Base-by-base conservation (phyloP, 768 basidiomycete species). In the Cyclocybe aegerita region DNA sequence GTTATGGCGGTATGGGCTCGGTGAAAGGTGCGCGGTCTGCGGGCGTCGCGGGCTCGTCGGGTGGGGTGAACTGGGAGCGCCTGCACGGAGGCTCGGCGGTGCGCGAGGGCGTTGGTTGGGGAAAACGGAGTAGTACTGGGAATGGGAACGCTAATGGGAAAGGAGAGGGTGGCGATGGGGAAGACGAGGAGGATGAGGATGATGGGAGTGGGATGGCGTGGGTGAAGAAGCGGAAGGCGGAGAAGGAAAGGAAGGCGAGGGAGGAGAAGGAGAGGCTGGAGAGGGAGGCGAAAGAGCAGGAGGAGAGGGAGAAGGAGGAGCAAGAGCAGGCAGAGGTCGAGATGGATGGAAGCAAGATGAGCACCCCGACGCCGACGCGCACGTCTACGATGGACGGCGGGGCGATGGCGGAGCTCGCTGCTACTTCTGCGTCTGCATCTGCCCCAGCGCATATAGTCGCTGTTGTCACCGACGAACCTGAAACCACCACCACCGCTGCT, bases 161-260 rank as follows among this genome's bases (percentile, higher is more conserved):
- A 7, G 48, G 35, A 2, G 49, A 41, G 5, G 35, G 34, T 30
- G 47, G 7, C 29, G 31, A 9, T 7, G 62, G 49, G 5, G 58
- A 37, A 2, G 58, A 38, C 9, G 70, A 59, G 31, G 78, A 70
- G 1, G 86, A 88, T 14, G 81, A 79, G 0, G 88, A 93, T 52
- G 93, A 93, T 56, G 91, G 90, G 1, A 88, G 86, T 65, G 93
- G 93, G 8, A 86, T 93, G 82, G 83, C 77, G 0, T 95, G 93
- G 93, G 78, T 94, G 67, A 66, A 67, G 48, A 79, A 81, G 58
- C 62, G 65, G 57, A 66, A 61, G 49, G 81, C 80, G 64, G 66
- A 66, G 62, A 57, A 57, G 38, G 76, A 75, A 54, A 65, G 63
- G 43, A 66, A 65, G 60, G 69, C 63, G 43, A 55, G 53, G 49